Evolutionary conservation across 2,329 filamentous ascomycete genomes (phyloP).

Genomic region (Aspergillus texensis): DNA sequence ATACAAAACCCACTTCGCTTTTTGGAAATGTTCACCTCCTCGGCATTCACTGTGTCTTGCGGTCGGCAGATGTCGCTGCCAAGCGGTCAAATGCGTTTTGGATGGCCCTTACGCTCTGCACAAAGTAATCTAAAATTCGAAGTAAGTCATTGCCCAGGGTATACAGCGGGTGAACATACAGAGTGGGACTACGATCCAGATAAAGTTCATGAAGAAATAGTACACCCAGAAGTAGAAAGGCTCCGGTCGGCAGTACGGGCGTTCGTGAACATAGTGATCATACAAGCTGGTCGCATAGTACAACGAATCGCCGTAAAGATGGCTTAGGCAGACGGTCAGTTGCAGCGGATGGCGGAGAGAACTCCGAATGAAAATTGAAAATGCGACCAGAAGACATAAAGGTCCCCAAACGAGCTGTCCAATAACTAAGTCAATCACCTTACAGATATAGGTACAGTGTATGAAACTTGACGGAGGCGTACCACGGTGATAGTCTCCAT

Average conservation of each 20-base stretch:
- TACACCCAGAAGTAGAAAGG: slow-evolving; percentile 68
- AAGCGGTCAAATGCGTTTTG: slow-evolving; percentile 32
- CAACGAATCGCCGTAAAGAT: slow-evolving; percentile 65
- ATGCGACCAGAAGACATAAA: slow-evolving; percentile 60
- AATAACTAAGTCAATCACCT: slow-evolving; percentile 5
- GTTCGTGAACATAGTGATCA: slow-evolving; percentile 58
- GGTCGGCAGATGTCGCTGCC: slow-evolving; percentile 20
- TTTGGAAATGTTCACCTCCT: background rate
- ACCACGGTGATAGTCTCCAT: slow-evolving; percentile 83
- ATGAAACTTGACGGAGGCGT: slow-evolving; percentile 34
- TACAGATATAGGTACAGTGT: background rate
- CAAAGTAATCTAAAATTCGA: slow-evolving; percentile 32
- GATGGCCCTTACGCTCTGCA: slow-evolving; percentile 33
- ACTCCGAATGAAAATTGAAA: slow-evolving; percentile 56
- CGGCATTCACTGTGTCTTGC: slow-evolving; percentile 30
- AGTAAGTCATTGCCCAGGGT: slow-evolving; percentile 3
- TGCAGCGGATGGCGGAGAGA: slow-evolving; percentile 63
- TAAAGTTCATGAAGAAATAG: slow-evolving; percentile 67
- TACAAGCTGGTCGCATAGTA: slow-evolving; percentile 67
- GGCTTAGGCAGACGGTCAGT: slow-evolving; percentile 62
- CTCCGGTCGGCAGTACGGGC: slow-evolving; percentile 63
- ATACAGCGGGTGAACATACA: slow-evolving; percentile 45
- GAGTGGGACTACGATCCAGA: slow-evolving; percentile 66
- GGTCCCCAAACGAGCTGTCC: slow-evolving; percentile 62
- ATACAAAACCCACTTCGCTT: background rate